These are phyloP conservation scores for Fusarium odoratissimum DNA, from an alignment of 2,329 filamentous ascomycete species.

Conservation along the genomic window DNA sequence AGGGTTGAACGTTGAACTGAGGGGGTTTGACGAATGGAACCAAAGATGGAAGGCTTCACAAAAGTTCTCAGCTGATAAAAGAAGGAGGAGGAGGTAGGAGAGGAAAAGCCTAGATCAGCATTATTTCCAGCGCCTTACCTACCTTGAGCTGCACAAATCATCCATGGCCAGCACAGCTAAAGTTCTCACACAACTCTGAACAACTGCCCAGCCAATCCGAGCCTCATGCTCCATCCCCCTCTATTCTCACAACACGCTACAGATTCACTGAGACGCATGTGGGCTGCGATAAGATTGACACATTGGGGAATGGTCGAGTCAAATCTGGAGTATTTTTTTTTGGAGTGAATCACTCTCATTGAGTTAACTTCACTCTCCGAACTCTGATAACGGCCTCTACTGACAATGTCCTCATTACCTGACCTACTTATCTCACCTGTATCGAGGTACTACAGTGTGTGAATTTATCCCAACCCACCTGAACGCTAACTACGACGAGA, in stretches of 20 bases:
- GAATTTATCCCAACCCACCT: not conserved
- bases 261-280: slow-evolving; percentile 14
- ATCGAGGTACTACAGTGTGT: not conserved
- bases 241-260: slow-evolving; percentile 24
- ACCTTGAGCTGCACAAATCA: slow-evolving; percentile 38
- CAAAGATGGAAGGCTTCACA: slow-evolving; percentile 24
- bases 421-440: not conserved
- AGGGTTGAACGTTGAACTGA: slow-evolving; percentile 14
- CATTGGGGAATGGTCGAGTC: not conserved
- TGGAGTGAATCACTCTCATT: not conserved
- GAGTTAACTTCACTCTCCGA: not conserved
- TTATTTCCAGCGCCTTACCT: slow-evolving; percentile 21
- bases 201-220: slow-evolving; percentile 37
- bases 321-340: too few relatives aligned
- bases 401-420: not conserved
- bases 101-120: slow-evolving; percentile 10
- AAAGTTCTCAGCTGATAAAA: slow-evolving; percentile 31
- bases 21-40: slow-evolving; percentile 29
- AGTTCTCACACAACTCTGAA: slow-evolving; percentile 37
- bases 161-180: slow-evolving; percentile 34
- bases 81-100: slow-evolving; percentile 23
- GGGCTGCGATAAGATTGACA: slow-evolving; percentile 1
- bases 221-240: slow-evolving; percentile 18
- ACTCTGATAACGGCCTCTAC: not conserved
- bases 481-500: slow-evolving; percentile 28